Evolutionary conservation across 2,329 filamentous ascomycete genomes (phyloP).

Genomic region (Claviceps arundinis): DNA sequence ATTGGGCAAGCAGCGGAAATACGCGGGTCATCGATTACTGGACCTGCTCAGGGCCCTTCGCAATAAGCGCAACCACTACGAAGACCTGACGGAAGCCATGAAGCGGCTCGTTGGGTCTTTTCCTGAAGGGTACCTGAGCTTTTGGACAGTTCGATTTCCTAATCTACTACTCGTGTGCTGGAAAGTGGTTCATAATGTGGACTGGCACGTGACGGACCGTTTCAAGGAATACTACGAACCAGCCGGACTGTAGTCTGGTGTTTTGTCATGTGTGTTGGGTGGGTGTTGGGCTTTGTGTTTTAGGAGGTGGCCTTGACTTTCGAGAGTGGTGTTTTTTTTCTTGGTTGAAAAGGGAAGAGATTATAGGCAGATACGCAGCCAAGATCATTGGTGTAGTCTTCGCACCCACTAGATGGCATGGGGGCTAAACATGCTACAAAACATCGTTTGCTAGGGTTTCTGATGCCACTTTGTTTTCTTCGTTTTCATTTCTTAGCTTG

Average conservation of each 20-base stretch:
- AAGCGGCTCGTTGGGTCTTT: conserved; percentile 56
- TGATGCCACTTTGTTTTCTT: no score
- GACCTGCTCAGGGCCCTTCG: conserved; percentile 79
- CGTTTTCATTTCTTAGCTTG: no score
- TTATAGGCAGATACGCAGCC: no score
- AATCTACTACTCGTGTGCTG: conserved; percentile 67
- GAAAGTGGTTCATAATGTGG: conserved; percentile 54
- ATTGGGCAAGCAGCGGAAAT: conserved; percentile 88
- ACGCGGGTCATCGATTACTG: conserved; percentile 69
- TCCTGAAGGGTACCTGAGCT: conserved; percentile 68
- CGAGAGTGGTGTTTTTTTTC: no score
- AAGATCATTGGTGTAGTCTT: background rate
- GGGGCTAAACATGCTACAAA: no score
- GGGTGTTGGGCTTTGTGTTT: background rate
- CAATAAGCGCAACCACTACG: conserved; percentile 97
- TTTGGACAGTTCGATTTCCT: conserved; percentile 74
- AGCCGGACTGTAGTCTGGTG: conserved; percentile 17
- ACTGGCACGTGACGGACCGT: conserved; percentile 47
- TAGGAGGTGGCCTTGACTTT: no score
- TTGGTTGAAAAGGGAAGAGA: no score
- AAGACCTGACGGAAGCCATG: conserved; percentile 78
- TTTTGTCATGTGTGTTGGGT: background rate
- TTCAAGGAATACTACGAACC: conserved; percentile 61
- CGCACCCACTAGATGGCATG: background rate
- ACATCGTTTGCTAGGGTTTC: no score